Evolutionary conservation across 352 stramenopile species (phyloP).

Genomic region (Blastocystis sp.): DNA sequence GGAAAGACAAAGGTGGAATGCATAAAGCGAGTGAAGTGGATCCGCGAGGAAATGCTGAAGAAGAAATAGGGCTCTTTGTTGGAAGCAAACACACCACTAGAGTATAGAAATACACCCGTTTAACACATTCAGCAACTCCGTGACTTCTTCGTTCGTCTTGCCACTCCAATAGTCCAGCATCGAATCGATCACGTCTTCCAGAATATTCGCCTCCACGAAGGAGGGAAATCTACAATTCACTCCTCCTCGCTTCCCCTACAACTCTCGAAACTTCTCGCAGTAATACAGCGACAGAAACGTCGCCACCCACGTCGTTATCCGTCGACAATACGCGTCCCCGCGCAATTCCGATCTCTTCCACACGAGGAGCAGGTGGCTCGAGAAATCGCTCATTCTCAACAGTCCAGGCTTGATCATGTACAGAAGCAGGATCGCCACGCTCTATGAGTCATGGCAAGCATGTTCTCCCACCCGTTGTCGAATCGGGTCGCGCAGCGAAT

Average conservation of each 20-base stretch:
- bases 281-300: constrained; percentile 10
- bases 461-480: neutral
- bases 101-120: constrained; percentile 63
- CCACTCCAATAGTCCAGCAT: neutral
- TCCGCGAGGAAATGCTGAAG: constrained; percentile 76
- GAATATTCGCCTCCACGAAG: neutral
- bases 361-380: neutral
- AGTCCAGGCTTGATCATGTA: constrained; percentile 49
- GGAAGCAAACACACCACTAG: neutral
- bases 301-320: neutral
- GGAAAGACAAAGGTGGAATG: constrained; percentile 89
- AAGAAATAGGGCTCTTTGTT: neutral
- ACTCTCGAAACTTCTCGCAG: constrained; percentile 3
- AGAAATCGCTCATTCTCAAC: neutral
- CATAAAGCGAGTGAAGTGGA: constrained; percentile 84
- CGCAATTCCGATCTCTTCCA: constrained; percentile 19
- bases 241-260: neutral
- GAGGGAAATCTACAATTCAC: constrained; percentile 2
- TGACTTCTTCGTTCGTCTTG: neutral
- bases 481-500: neutral
- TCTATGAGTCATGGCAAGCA: neutral
- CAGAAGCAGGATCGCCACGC: constrained; percentile 17
- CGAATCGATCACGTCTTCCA: neutral
- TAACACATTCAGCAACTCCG: neutral
- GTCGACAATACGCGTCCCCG: neutral